phyloP scores from a whole-genome alignment of 2,329 filamentous ascomycete species.

The Fusarium denticulatum region DNA sequence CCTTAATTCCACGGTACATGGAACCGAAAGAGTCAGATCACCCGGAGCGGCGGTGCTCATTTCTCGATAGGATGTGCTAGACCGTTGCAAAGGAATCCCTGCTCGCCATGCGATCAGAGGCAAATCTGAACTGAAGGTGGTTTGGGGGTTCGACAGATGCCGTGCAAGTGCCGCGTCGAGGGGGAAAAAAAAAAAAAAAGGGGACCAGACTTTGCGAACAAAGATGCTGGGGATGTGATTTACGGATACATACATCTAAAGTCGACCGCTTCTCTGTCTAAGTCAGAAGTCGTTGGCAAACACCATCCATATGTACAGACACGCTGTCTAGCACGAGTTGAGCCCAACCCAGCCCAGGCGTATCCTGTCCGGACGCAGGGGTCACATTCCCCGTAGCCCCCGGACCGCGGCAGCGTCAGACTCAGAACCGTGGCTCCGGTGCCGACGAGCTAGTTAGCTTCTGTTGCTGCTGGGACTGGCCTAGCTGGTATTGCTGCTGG shows the following conservation, averaged over 20 bases:
- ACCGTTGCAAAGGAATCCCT: slow-evolving; percentile 22
- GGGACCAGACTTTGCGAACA: background rate
- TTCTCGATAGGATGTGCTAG: slow-evolving; percentile 15
- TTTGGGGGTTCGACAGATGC: slow-evolving; percentile 20
- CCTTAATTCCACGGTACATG: slow-evolving; percentile 15
- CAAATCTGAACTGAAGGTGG: slow-evolving; percentile 9
- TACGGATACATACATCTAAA: background rate
- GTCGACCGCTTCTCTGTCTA: slow-evolving; percentile 13
- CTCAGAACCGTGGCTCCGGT: slow-evolving; percentile 44
- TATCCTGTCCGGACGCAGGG: slow-evolving; percentile 37
- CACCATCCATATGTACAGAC: slow-evolving; percentile 1
- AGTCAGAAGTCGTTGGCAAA: slow-evolving; percentile 23
- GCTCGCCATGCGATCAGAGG: slow-evolving; percentile 31
- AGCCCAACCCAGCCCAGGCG: slow-evolving; percentile 1
- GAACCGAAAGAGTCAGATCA: slow-evolving; percentile 36
- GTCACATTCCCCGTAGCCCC: slow-evolving; percentile 34
- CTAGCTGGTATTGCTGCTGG: slow-evolving; percentile 1
- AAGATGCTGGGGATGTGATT: background rate
- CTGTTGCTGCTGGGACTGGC: background rate
- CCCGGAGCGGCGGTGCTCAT: slow-evolving; percentile 11
- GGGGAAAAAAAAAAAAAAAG: background rate
- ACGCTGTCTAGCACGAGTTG: slow-evolving; percentile 15
- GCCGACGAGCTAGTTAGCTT: slow-evolving; percentile 29
- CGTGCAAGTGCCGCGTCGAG: slow-evolving; percentile 31
- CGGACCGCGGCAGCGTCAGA: slow-evolving; percentile 40